Base-by-base conservation (phyloP, 148 eudicot species). In the Cornus florida region DNA sequence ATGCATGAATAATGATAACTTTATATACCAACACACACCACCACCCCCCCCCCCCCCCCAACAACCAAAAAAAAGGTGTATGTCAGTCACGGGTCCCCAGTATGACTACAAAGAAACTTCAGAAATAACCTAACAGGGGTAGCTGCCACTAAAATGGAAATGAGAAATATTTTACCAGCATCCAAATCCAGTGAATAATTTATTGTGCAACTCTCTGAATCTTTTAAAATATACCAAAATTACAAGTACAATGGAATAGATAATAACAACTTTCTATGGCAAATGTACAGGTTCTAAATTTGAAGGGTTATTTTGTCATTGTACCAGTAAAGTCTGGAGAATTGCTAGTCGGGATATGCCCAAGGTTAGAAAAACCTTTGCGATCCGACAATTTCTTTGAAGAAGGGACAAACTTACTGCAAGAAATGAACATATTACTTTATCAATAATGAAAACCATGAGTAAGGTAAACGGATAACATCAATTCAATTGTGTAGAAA, bases 341-440 rank as follows among this genome's bases (percentile, higher is more conserved):
- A 65, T 88, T 82, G 75, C 91, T 86, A 85, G 81, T 88, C 20
- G 87, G 67, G 68, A 88, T 66, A 50, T 85, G 80, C 80, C 94
- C 97, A 78, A 88, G 88, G 77, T 93, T 97, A 73, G 92, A 86
- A 79, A 86, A 78, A 72, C 93, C 91, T 91, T 91, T 95, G 75
- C 98, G 94, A 57, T 95, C 97, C 28, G 84, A 73, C 62, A 86
- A 86, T 91, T 90, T 94, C 78, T 94, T 95, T 53, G 88, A 84
- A 48, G 92, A 94, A 65, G 96, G 98, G 33, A 97, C 98, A 53
- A 92, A 84, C 83, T 91, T 95, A 86, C 98, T 95, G 95, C 71
- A 83, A 77, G 62, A 82, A 35, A 67, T 24, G 71, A 79, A 60
- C 13, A 50, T 78, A 78, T 69, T 66, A 60, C 60, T 12, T 46